Percentiles rank a stretch among this genome's conserved stretches.
phyloP scores from a whole-genome alignment of 225 moss, liverwort and hornwort genomes.

The Pseudoscleropodium purum region DNA sequence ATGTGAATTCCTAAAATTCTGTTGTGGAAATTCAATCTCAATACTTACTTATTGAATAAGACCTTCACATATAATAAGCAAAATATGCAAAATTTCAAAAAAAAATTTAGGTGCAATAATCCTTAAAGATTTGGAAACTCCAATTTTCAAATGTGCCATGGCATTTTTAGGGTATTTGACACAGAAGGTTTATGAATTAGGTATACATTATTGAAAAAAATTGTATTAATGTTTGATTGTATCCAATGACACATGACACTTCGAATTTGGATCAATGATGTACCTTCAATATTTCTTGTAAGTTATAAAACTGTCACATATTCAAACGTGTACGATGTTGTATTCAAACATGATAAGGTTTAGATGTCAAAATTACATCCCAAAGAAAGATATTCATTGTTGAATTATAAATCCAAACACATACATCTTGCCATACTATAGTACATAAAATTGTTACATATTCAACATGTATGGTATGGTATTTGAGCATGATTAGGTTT shows the following conservation, averaged over 20 bases:
- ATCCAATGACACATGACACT: background rate
- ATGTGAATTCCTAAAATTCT: background rate
- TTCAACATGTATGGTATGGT: accelerated
- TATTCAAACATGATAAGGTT: background rate
- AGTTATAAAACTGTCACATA: accelerated
- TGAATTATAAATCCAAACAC: background rate
- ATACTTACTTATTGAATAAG: background rate
- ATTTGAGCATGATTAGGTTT: background rate
- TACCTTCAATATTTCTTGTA: accelerated
- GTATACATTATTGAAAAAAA: background rate
- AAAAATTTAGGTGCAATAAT: background rate
- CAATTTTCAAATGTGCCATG: background rate
- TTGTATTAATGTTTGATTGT: no score
- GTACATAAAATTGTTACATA: background rate
- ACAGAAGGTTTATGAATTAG: background rate
- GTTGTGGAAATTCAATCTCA: no score
- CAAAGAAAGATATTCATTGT: background rate
- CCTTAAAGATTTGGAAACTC: background rate
- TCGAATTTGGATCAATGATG: background rate
- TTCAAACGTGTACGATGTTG: accelerated
- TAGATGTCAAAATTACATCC: background rate
- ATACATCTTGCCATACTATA: background rate
- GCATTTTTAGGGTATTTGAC: background rate
- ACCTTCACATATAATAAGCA: accelerated
- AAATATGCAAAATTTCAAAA: background rate